These are phyloP conservation scores for Yamadazyma siamensis DNA, from an alignment of 1,139 yeast genomes.

Conservation along the genomic window DNA sequence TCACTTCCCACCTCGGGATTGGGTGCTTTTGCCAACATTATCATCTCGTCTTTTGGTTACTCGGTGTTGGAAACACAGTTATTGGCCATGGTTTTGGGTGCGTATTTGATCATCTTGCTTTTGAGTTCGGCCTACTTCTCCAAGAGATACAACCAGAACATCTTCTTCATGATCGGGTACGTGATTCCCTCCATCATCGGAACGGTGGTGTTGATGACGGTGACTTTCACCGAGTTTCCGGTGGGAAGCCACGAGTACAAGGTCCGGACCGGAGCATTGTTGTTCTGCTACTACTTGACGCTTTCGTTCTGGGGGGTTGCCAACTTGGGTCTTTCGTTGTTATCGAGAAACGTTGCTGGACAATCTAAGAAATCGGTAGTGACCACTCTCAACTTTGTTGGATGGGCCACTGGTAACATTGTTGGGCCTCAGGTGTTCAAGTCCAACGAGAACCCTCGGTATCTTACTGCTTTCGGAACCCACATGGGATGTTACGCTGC, in stretches of 20 bases:
- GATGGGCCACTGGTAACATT: slow-evolving; percentile 30
- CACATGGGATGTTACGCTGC: slow-evolving; percentile 27
- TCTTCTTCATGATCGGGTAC: slow-evolving; percentile 22
- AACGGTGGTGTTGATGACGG: slow-evolving; percentile 30
- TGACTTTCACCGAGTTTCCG: slow-evolving; percentile 20
- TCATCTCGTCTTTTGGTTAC: slow-evolving; percentile 37
- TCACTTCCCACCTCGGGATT: slow-evolving; percentile 41
- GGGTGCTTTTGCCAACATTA: slow-evolving; percentile 38
- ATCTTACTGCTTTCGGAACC: slow-evolving; percentile 25
- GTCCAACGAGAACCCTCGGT: slow-evolving; percentile 24
- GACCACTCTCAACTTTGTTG: slow-evolving; percentile 24
- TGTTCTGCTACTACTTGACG: slow-evolving; percentile 27
- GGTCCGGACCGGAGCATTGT: slow-evolving; percentile 17
- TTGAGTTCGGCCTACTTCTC: slow-evolving; percentile 30
- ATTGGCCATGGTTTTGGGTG: slow-evolving; percentile 40
- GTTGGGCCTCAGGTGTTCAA: slow-evolving; percentile 29
- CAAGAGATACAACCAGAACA: slow-evolving; percentile 18
- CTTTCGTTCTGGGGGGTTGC: slow-evolving; percentile 26
- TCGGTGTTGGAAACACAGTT: slow-evolving; percentile 29
- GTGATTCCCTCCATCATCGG: slow-evolving; percentile 36
- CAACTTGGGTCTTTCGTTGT: slow-evolving; percentile 27
- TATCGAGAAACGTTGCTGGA: slow-evolving; percentile 27
- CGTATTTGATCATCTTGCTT: slow-evolving; percentile 30
- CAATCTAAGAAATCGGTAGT: slow-evolving; percentile 24
- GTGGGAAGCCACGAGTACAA: slow-evolving; percentile 16